phyloP scores from a whole-genome alignment of 129 eudicot species.

The Flaveria bidentis region DNA sequence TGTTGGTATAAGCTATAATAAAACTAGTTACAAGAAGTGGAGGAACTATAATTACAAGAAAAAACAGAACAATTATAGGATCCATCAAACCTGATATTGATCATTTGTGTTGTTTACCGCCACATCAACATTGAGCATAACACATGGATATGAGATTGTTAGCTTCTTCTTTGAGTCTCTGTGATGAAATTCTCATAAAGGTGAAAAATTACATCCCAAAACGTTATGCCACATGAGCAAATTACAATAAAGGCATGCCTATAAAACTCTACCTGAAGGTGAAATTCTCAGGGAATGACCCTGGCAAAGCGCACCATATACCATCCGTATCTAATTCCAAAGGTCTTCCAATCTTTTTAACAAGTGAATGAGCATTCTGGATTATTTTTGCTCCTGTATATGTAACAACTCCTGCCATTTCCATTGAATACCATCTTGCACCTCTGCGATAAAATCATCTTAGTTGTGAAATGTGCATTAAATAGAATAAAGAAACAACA shows the following conservation, averaged over 20 bases:
- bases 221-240: not conserved
- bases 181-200: conserved; percentile 28
- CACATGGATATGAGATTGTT: conserved; percentile 98
- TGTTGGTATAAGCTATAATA: not conserved
- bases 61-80: conserved; percentile 4
- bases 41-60: conserved; percentile 5
- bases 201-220: not conserved
- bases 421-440: conserved; percentile 99
- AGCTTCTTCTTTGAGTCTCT: conserved; percentile 84
- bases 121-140: conserved; percentile 98
- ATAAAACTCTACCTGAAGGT: conserved; percentile 61
- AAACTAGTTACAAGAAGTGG: conserved; percentile 13
- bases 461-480: conserved; percentile 12
- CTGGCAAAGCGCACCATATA: conserved; percentile 94
- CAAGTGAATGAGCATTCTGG: conserved; percentile 87
- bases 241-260: conserved; percentile 6
- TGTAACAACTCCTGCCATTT: conserved; percentile 99
- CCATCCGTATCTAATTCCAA: conserved; percentile 99
- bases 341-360: conserved; percentile 94
- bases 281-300: conserved; percentile 96
- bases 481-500: conserved; percentile 14
- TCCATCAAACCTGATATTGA: conserved; percentile 82
- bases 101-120: conserved; percentile 95
- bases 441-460: conserved; percentile 60
- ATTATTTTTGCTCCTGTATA: conserved; percentile 98